phyloP scores from a whole-genome alignment of 2,329 filamentous ascomycete species.

The Mycosphaerella sp. region DNA sequence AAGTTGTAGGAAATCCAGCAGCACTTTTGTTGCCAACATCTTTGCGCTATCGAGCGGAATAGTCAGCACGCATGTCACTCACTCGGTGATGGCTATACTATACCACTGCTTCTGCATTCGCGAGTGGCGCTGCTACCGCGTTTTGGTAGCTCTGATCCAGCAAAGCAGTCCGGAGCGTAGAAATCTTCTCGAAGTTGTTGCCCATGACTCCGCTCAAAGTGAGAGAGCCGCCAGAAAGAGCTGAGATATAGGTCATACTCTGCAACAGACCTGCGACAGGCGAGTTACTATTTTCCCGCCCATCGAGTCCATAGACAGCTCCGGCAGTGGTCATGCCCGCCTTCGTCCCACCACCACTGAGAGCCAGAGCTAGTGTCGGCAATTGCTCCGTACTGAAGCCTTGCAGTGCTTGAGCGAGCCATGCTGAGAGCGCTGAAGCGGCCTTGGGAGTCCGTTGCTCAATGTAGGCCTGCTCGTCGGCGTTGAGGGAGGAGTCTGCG shows the following conservation, averaged over 20 bases:
- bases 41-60: slow-evolving; percentile 1
- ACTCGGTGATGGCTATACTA: background rate
- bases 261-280: slow-evolving; percentile 11
- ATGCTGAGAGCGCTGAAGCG: slow-evolving; percentile 5
- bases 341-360: slow-evolving; percentile 15
- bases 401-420: slow-evolving; percentile 7
- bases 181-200: slow-evolving; percentile 15
- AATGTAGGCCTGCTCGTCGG: slow-evolving; percentile 8
- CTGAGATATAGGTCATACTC: slow-evolving; percentile 13
- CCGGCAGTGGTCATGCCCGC: slow-evolving; percentile 16
- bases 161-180: slow-evolving; percentile 6
- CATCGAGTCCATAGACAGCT: slow-evolving; percentile 13
- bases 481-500: slow-evolving; percentile 6
- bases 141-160: slow-evolving; percentile 15
- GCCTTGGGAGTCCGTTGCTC: slow-evolving; percentile 2
- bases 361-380: slow-evolving; percentile 10
- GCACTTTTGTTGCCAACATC: slow-evolving; percentile 12
- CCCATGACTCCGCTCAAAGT: slow-evolving; percentile 14
- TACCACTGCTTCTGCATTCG: slow-evolving; percentile 6
- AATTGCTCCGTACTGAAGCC: slow-evolving; percentile 2
- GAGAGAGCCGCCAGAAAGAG: slow-evolving; percentile 15
- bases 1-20: slow-evolving; percentile 11
- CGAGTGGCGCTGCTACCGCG: slow-evolving; percentile 1
- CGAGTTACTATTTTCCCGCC: slow-evolving; percentile 9
- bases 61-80: background rate